A percentile compares a stretch with the other conserved stretches of the same genome.
These are phyloP conservation scores for Dothiorella sarmentorum DNA, from an alignment of 2,329 filamentous ascomycete genomes.

Conservation along the genomic window DNA sequence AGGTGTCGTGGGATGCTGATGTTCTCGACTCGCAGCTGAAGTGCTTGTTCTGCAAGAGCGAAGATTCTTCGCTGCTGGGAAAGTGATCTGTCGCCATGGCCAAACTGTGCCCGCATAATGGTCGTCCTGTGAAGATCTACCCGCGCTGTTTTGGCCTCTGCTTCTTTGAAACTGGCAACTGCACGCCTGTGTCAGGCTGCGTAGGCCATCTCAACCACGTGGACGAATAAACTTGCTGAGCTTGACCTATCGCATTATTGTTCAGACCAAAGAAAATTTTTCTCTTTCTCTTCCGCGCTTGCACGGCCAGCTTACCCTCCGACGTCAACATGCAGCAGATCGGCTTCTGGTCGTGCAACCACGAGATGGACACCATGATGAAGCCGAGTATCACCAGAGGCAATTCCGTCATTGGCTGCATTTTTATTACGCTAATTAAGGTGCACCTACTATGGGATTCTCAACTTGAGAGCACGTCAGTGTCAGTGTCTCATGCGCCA, in stretches of 20 bases:
- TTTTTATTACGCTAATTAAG: too few relatives aligned
- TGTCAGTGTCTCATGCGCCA: too few relatives aligned
- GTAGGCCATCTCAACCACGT: neutral
- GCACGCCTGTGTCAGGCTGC: neutral
- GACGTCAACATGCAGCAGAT: slow-evolving; percentile 7
- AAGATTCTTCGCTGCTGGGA: neutral
- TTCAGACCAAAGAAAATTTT: neutral
- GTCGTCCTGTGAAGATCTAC: neutral
- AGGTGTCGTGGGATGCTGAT: neutral
- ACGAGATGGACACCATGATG: neutral
- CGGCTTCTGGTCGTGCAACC: neutral
- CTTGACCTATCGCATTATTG: slow-evolving; percentile 9
- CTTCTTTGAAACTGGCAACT: slow-evolving; percentile 11
- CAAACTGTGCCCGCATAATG: neutral
- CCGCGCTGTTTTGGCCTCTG: neutral
- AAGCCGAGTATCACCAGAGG: neutral
- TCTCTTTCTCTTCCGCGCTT: neutral
- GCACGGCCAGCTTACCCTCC: neutral
- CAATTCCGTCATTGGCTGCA: neutral
- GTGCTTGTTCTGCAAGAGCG: too few relatives aligned
- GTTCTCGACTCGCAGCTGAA: neutral
- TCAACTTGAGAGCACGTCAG: too few relatives aligned
- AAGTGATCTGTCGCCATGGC: neutral
- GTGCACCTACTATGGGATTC: too few relatives aligned
- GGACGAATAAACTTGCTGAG: neutral